Evolutionary conservation across 306 rosid species (phyloP), one percentile per base, ranked within the genome.

Genomic region (Rubus parviflorus): DNA sequence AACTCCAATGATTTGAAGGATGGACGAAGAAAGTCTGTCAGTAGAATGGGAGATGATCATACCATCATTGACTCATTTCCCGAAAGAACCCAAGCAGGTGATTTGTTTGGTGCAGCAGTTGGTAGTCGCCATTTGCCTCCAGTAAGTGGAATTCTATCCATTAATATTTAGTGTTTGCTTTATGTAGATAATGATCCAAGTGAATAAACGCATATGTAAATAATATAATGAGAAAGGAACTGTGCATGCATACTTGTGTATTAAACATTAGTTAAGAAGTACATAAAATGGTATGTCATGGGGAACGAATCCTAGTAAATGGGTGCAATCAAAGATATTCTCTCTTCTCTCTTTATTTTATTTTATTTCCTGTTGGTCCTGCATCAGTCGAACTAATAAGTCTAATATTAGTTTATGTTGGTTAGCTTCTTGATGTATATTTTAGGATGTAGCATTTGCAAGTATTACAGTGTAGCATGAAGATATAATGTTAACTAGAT

Each of bases 11-110:
- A 86, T 61, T 43, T 75, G 85, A 90, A 92, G 83, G 90, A 85
- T 79, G 89, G 84, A 54, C 76, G 72, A 65, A 89, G 97, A 79
- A 87, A 79, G 83, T 93, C 94, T 71, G 79, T 84, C 80, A 79
- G 92, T 78, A 89, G 80, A 81, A 86, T 58, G 83, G 91, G 83
- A 76, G 88, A 82, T 74, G 90, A 87, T 78, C 76, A 87, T 75
- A 80, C 92, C 41, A 53, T 49, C 75, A 60, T 79, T 25, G 83
- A 84, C 82, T 90, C 92, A 67, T 86, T 75, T 83, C 91, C 89
- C 3, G 90, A 82, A 81, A 86, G 78, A 82, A 90, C 90, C 45
- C 96, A 93, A 88, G 97, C 96, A 3, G 97, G 97, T 70, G 97
- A 90, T 75, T 88, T 90, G 84, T 90, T 90, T 52, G 80, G 92